These are phyloP conservation scores for Monilinia aucupariae DNA, from an alignment of 2,329 filamentous ascomycete species.

Conservation along the genomic window DNA sequence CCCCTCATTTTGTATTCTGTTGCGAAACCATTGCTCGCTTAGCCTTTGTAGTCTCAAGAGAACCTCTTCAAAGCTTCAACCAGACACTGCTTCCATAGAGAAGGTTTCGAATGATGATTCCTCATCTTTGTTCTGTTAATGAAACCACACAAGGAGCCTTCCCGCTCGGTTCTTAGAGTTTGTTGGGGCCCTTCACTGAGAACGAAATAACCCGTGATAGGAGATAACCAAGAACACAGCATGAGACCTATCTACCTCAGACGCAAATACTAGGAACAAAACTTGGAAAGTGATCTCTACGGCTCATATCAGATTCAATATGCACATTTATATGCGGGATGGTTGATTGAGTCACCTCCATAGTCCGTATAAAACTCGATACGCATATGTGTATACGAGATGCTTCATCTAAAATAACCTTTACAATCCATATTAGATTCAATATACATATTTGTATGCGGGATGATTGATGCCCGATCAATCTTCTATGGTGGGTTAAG, in stretches of 20 bases:
- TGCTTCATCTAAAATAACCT: too few species aligned
- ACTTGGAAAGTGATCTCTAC: neutral
- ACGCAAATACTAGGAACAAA: neutral
- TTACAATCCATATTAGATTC: neutral
- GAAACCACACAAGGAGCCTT: too few species aligned
- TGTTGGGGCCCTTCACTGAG: too few species aligned
- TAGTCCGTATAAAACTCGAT: too few species aligned
- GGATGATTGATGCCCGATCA: neutral
- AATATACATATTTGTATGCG: neutral
- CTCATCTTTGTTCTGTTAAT: too few species aligned
- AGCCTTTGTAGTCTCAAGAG: neutral
- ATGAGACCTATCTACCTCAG: too few species aligned
- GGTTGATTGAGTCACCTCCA: too few species aligned
- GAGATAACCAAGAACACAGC: neutral
- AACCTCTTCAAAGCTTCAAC: neutral
- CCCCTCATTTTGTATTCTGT: neutral
- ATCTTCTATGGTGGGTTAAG: neutral
- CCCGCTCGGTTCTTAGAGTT: too few species aligned
- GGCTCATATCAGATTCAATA: neutral
- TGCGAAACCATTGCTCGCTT: neutral
- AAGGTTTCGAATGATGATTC: too few species aligned
- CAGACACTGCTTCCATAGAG: too few species aligned
- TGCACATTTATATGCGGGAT: neutral
- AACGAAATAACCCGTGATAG: too few species aligned
- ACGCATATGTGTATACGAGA: too few species aligned